Conservation (phyloP, 75 land plant species). For the Larix kaempferi region DNA sequence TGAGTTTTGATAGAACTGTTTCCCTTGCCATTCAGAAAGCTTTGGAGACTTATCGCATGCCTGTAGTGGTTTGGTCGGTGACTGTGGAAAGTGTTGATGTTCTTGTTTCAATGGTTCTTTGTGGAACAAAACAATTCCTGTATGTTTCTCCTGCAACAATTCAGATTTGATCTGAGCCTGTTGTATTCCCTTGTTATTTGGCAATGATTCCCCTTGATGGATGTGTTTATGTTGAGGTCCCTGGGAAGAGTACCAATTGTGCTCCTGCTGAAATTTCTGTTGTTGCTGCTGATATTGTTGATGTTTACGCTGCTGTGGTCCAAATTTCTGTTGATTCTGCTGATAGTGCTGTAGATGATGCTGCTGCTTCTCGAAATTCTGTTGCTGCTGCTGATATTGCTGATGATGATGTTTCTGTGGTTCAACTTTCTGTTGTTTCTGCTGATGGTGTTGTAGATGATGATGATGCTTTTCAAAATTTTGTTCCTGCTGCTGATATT, state of each 20-base stretch:
- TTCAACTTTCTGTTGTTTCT: slow-evolving; percentile 5
- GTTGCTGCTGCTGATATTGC: slow-evolving; percentile 39
- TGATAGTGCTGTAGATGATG: slow-evolving; percentile 39
- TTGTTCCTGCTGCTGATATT: slow-evolving; percentile 34
- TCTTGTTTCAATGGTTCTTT: slow-evolving; percentile 18
- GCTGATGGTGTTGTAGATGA: slow-evolving; percentile 39
- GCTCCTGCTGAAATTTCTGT: slow-evolving; percentile 32
- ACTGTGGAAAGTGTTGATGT: slow-evolving; percentile 22
- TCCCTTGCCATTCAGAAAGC: slow-evolving; percentile 10
- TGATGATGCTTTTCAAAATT: slow-evolving; percentile 30
- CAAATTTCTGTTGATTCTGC: not conserved
- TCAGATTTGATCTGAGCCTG: slow-evolving; percentile 10
- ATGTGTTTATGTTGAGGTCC: slow-evolving; percentile 22
- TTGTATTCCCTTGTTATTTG: slow-evolving; percentile 16
- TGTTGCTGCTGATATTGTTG: slow-evolving; percentile 37
- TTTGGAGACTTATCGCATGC: slow-evolving; percentile 15
- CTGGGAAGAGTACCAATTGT: slow-evolving; percentile 20
- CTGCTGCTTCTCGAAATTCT: slow-evolving; percentile 31
- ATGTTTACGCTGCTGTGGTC: slow-evolving; percentile 25
- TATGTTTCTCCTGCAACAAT: slow-evolving; percentile 11
- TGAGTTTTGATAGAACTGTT: slow-evolving; percentile 10
- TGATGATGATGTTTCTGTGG: slow-evolving; percentile 15
- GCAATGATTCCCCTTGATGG: slow-evolving; percentile 17
- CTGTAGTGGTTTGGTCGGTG: slow-evolving; percentile 32
- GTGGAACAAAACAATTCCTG: slow-evolving; percentile 14